Evolutionary conservation across 441 rosid species (phyloP).

Genomic region (Adansonia rubrostipa): DNA sequence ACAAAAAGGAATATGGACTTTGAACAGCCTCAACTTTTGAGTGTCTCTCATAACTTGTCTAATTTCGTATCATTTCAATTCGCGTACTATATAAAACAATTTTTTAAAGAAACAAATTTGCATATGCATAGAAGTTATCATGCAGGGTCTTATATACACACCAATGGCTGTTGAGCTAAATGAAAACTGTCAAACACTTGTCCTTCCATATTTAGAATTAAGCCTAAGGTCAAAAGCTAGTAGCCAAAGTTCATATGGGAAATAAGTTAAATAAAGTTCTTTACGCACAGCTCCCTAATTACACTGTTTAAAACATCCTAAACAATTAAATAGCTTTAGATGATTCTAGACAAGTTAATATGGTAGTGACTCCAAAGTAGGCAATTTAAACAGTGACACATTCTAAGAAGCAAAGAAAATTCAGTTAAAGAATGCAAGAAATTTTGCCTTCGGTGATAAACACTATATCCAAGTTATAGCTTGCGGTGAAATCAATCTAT

Average conservation of each 20-base stretch:
- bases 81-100: background rate
- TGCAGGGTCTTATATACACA: background rate
- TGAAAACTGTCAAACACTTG: background rate
- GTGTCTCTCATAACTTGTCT: background rate
- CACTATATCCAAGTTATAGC: conserved; percentile 1
- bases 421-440: background rate
- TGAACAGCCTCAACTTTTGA: conserved; percentile 2
- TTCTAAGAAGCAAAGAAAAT: conserved; percentile 15
- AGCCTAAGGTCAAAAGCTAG: conserved; percentile 7
- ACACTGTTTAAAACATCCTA: background rate
- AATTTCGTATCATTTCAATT: conserved; percentile 8
- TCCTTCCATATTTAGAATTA: background rate
- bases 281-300: background rate
- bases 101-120: background rate
- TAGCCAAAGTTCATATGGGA: conserved; percentile 13
- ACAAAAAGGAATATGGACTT: conserved; percentile 5
- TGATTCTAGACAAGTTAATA: conserved; percentile 16
- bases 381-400: background rate
- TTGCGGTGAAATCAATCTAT: background rate
- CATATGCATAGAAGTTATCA: background rate
- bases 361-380: background rate
- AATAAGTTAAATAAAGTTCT: background rate
- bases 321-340: background rate
- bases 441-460: background rate
- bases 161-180: conserved; percentile 1